These are phyloP conservation scores for Cadophora luteo-olivacea DNA, from an alignment of 2,329 filamentous ascomycete species.

Conservation along the genomic window DNA sequence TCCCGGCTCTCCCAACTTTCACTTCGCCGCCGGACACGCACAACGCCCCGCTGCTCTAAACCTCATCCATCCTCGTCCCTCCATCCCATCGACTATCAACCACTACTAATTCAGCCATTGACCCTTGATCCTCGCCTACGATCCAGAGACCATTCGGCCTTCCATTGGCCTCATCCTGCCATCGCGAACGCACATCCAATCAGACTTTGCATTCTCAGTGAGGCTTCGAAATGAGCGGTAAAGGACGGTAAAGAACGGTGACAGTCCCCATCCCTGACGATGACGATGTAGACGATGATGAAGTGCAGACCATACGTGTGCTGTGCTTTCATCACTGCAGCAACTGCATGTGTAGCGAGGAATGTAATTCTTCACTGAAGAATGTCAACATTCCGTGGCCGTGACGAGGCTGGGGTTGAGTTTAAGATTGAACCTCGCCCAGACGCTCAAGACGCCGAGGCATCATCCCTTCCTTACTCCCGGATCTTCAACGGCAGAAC, in stretches of 20 bases:
- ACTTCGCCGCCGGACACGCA: not conserved
- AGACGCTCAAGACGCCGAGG: not conserved
- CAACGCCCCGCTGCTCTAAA: not conserved
- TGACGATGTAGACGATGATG: not conserved
- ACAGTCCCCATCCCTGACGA: not conserved
- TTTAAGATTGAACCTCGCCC: not conserved
- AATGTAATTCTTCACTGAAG: not conserved
- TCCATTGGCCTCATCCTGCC: not conserved
- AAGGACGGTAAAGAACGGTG: constrained; percentile 1
- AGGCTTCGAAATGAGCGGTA: not conserved
- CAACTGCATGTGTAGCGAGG: not conserved
- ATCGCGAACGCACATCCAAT: constrained; percentile 7
- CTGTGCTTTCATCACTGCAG: not conserved
- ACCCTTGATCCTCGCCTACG: constrained; percentile 3
- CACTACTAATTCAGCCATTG: not conserved
- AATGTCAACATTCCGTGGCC: not conserved
- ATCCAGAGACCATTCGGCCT: not conserved
- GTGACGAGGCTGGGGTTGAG: not conserved
- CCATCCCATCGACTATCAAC: not conserved
- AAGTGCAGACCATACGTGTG: not conserved
- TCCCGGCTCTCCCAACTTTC: no score
- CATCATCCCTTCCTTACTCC: not conserved
- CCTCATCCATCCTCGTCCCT: not conserved
- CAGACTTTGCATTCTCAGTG: not conserved
- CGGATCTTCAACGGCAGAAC: constrained; percentile 9